phyloP scores from a whole-genome alignment of 75 land plant species.

The Sequoiadendron giganteum region DNA sequence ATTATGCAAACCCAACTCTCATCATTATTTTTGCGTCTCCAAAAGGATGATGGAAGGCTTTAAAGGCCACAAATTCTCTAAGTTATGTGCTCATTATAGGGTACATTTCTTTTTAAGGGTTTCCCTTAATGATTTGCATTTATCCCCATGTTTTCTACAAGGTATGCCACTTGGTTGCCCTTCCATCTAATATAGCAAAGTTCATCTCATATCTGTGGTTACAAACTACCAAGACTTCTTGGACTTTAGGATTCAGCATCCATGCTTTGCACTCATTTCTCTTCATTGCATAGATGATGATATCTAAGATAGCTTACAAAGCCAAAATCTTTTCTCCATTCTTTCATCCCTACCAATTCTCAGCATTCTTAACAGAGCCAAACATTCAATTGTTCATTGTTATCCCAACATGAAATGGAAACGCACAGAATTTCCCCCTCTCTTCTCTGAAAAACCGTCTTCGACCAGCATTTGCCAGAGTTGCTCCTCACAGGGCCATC shows the following conservation, averaged over 20 bases:
- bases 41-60: not conserved
- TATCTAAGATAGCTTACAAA: not conserved
- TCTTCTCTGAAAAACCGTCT: not conserved
- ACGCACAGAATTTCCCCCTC: not conserved
- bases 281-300: not conserved
- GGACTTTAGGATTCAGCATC: not conserved
- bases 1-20: not conserved
- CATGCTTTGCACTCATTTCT: not conserved
- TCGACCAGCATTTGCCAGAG: not conserved
- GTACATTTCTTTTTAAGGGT: not conserved
- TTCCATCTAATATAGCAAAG: not conserved
- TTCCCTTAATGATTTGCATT: not conserved
- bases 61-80: not conserved
- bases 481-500: not conserved
- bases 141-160: not conserved
- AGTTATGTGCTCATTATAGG: not conserved
- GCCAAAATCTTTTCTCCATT: not conserved
- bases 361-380: not conserved
- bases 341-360: not conserved
- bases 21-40: not conserved
- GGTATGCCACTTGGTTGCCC: not conserved
- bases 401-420: not conserved
- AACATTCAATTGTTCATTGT: not conserved
- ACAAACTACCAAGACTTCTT: not conserved
- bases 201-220: not conserved